Conservation (phyloP, 305 asterid species). For the Fraxinus greggii region DNA sequence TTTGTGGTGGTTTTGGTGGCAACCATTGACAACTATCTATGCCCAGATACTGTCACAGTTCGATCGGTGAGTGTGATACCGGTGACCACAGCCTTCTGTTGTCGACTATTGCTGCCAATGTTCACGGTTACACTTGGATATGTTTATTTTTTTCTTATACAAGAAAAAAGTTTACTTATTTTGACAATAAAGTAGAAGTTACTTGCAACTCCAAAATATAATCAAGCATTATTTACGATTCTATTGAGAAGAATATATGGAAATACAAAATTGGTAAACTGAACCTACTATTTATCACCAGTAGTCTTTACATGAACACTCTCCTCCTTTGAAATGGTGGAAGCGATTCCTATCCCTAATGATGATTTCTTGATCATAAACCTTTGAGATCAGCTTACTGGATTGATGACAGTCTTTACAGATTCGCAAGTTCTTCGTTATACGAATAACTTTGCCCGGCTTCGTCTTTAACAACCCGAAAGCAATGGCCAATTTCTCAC, state of each 20-base stretch:
- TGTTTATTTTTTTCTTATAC: neutral
- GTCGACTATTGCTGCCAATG: neutral
- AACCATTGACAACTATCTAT: neutral
- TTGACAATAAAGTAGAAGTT: neutral
- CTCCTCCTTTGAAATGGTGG: conserved; percentile 58
- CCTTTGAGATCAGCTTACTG: conserved; percentile 52
- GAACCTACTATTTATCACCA: conserved; percentile 35
- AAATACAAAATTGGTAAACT: neutral
- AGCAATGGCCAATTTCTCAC: conserved; percentile 71
- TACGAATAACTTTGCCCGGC: conserved; percentile 48
- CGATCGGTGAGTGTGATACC: neutral
- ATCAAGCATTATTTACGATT: neutral
- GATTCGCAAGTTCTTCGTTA: conserved; percentile 62
- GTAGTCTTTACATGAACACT: conserved; percentile 59
- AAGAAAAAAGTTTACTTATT: neutral
- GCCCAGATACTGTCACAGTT: neutral
- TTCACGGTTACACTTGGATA: neutral
- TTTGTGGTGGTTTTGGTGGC: neutral
- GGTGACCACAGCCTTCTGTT: neutral
- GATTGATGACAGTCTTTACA: conserved; percentile 62
- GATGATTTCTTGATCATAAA: conserved; percentile 51
- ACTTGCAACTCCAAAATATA: neutral
- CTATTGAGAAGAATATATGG: neutral
- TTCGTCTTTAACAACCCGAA: conserved; percentile 51
- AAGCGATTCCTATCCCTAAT: conserved; percentile 64